Evolutionary conservation across 1,284 basidiomycete genomes (phyloP), one percentile per base, ranked within the genome.

Genomic region (Puccinia polysora): DNA sequence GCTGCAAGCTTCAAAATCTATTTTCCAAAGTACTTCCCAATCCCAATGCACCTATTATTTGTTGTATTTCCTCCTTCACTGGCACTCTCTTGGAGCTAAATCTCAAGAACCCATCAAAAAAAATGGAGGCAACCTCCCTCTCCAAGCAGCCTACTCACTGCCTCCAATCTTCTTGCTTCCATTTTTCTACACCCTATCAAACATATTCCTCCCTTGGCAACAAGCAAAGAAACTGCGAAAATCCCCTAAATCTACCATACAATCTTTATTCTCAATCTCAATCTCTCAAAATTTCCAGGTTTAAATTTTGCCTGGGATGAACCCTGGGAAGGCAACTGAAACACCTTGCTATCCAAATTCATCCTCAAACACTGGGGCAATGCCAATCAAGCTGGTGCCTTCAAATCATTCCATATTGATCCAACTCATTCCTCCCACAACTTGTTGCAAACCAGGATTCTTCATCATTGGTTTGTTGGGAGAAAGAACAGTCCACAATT

Each of bases 281-380:
- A 23, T n/a, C 5, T 2, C 3, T 63, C 60, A 4, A 25, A 23
- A 28, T 63, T 63, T 34, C 60, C 60, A 2, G 60, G 58, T 8
- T 43, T 1, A 4, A 60, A 20, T 4, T 60, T 60, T 60, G 58
- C 40, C 2, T 60, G 58, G 38, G 58, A 60, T 10, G 20, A 60
- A 30, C 58, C 58, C 1, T 60, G 58, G 58, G 38, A 60, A 30
- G 2, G 12, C 3, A 18, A 28, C 6, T 60, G 40, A 14, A 60
- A 60, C 15, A n/a, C 23, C 2, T 15, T 45, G 4, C 23, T 60
- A 6, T 7, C 58, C 10, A 28, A 60, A 30, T 60, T 60, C 15
- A 60, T 60, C 20, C 38, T 60, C 6, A 60, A 60, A 20, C 58
- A 60, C 18, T 60, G 58, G 58, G 14, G 15, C 3, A n/a, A 63